Evolutionary conservation across 2,329 filamentous ascomycete species (phyloP), one percentile per base, ranked within the genome.

Genomic region (Colletotrichum simmondsii): DNA sequence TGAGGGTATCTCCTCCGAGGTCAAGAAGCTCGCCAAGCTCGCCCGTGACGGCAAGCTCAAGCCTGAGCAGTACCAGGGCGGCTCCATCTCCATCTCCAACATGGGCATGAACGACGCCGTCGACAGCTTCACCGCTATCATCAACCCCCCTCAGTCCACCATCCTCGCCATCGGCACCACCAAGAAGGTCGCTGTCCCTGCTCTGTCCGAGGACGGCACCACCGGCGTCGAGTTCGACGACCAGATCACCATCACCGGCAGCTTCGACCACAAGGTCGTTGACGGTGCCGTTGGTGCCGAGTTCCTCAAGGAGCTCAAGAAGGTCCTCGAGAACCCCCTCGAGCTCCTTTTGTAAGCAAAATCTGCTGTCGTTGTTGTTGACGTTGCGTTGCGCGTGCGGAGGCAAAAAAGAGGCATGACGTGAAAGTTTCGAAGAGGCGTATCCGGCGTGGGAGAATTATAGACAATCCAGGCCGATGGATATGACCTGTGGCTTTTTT

Each of bases 21-120:
- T 99, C 87, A 98, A 98, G 90, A 95, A 98, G 81, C 94, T 99
- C 68, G 95, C 95, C 82, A 98, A 97, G 92, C 94, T 95, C 83
- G 97, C 97, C 75, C 92, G 95, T 75, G 97, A 98, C 78, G 94
- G 94, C 87, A 99, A 98, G 92, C 93, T 99, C 79, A 98, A 98
- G 93, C 97, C 97, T 60, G 96, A 99, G 85, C 95, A 99, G 87
- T 99, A 97, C 92, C 96, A 98, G 89, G 97, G 97, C 69, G 97
- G 97, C 83, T 97, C 95, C 83, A 98, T 99, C 87, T 98, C 96
- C 84, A 98, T 99, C 86, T 97, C 94, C 87, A 99, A 99, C 92
- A 97, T 99, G 97, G 97, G 97, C 85, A 99, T 99, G 97, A 99
- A 99, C 91, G 82, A 92, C 60, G 96, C 97, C 63, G 93, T 99